Percentiles rank a stretch among this genome's conserved stretches.
These are phyloP conservation scores for Microcos paniculata DNA, from an alignment of 345 rosid genomes.

Conservation along the genomic window DNA sequence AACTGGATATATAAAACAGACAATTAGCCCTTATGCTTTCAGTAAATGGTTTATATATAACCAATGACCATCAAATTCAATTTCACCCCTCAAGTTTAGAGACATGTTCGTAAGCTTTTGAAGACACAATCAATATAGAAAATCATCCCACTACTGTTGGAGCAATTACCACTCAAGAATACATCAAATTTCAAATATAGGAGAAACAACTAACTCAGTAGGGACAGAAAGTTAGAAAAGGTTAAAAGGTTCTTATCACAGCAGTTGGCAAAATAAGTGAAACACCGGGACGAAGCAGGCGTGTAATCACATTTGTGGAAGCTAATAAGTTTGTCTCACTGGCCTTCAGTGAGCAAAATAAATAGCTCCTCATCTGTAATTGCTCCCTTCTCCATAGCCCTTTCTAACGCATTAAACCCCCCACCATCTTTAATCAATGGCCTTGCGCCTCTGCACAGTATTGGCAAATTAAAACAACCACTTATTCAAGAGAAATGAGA, in stretches of 20 bases:
- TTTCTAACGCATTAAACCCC: constrained; percentile 76
- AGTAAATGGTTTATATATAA: neutral
- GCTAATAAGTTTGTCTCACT: constrained; percentile 11
- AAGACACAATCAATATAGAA: neutral
- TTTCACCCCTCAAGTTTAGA: neutral
- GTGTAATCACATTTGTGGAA: neutral
- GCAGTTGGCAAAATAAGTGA: neutral
- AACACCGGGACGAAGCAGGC: neutral
- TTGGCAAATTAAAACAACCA: neutral
- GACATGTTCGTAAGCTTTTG: neutral
- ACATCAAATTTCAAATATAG: neutral
- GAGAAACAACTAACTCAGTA: neutral
- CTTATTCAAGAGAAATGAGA: neutral
- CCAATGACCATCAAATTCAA: neutral
- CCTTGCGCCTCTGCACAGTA: constrained; percentile 63
- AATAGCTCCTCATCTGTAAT: constrained; percentile 84
- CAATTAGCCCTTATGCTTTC: neutral
- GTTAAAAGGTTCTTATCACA: neutral
- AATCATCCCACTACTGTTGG: neutral
- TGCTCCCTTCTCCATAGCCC: constrained; percentile 95
- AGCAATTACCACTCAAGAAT: neutral
- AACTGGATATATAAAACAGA: neutral
- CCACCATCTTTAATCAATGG: constrained; percentile 68
- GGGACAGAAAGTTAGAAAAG: neutral
- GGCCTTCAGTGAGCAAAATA: constrained; percentile 62